Evolutionary conservation across 2,329 filamentous ascomycete species (phyloP), one percentile per base, ranked within the genome.

Genomic region (Westerdykella ornata): DNA sequence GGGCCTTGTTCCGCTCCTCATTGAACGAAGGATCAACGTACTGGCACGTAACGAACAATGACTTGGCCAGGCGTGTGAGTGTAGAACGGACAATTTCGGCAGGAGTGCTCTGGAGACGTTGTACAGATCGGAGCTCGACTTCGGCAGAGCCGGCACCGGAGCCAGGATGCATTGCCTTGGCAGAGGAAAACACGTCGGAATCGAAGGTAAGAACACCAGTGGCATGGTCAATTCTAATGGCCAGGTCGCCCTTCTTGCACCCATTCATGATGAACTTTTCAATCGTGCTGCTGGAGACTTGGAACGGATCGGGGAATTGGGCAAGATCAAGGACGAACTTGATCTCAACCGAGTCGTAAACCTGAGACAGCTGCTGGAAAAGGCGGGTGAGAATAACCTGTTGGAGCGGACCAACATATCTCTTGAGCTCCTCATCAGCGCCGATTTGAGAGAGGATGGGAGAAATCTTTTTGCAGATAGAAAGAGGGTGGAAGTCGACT

Each of bases 211-310:
- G 80, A 37, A 96, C 86, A 46, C 92, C 88, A 40, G 89, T 90
- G 47, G 88, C 88, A 65, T 98, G 92, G 64, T 97, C 87, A 70
- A 97, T 88, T 47, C 92, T 88, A 57, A 98, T 94, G 40, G 92
- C 85, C 35, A 98, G 78, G 59, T 98, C 92, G 43, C 92, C 92
- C 80, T 98, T 98, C 81, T 98, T 98, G 79, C 94, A 97, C 50
- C 92, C 92, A 69, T 98, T 98, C 92, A 98, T 98, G 76, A 98
- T 97, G 76, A 98, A 98, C 74, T 97, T 98, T 76, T 98, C 92
- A 53, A 98, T 94, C 47, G 87, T 94, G 52, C 84, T 81, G 40
- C 85, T 82, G 49, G 80, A 85, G 53, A 97, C 88, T 71, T 96
- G 85, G 78, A 94, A 97, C 32, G 92, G 88, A 65, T 94, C 89